A percentile compares a stretch with the other conserved stretches of the same genome.
Evolutionary conservation across 805 yeast species (phyloP).

Genomic region (Starmerella roubikii): DNA sequence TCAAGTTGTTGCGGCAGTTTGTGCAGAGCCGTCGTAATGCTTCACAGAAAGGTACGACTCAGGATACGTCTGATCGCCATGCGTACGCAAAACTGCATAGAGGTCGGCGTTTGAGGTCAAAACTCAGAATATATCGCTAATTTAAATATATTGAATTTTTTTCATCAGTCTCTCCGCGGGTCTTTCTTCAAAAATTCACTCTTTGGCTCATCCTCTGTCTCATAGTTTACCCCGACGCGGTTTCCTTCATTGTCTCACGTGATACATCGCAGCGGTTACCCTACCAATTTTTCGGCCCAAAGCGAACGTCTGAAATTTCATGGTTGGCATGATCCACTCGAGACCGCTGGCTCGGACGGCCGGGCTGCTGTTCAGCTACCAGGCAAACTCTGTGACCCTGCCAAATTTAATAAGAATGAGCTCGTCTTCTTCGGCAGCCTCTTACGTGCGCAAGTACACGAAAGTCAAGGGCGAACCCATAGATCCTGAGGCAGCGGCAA

Average conservation of each 20-base stretch:
- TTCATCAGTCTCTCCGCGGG: too few species aligned
- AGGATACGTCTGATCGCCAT: conserved; percentile 18
- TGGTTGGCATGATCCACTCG: neutral
- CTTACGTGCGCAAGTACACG: conserved; percentile 18
- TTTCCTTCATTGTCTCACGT: neutral
- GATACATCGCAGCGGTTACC: neutral
- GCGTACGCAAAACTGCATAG: conserved; percentile 22
- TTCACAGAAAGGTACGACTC: conserved; percentile 8
- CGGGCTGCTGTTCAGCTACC: neutral
- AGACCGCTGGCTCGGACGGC: neutral
- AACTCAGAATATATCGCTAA: conserved; percentile 18
- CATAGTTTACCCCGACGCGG: too few species aligned
- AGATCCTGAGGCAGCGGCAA: conserved; percentile 38
- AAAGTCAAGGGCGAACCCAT: conserved; percentile 24
- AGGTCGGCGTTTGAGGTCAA: conserved; percentile 21
- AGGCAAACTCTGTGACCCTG: too few species aligned
- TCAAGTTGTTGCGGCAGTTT: conserved; percentile 60
- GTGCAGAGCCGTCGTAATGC: conserved; percentile 38
- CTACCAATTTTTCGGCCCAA: neutral
- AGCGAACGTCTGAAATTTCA: neutral
- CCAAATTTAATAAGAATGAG: neutral
- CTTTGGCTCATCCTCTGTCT: too few species aligned
- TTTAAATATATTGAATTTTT: neutral
- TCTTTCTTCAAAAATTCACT: too few species aligned
- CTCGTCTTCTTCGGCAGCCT: conserved; percentile 4